These are phyloP conservation scores for Leptosphaerulina australis DNA, from an alignment of 2,329 filamentous ascomycete species.

Conservation along the genomic window DNA sequence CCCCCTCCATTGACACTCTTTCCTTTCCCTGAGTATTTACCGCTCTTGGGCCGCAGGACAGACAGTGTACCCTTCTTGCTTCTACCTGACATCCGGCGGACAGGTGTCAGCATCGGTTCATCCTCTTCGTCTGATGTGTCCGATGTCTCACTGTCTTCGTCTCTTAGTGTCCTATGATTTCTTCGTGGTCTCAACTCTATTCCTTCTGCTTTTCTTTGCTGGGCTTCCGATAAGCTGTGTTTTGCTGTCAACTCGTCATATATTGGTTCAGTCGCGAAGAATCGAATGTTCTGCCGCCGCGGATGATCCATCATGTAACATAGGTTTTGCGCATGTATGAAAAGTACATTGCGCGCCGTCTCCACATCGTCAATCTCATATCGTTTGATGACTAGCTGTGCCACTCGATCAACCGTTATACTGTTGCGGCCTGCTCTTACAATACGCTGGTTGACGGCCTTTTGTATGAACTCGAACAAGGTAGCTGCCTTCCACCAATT, in stretches of 20 bases:
- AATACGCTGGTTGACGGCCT: conserved; percentile 42
- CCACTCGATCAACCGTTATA: conserved; percentile 42
- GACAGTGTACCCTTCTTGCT: conserved; percentile 42
- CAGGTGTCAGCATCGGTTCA: conserved; percentile 29
- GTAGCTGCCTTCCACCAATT: conserved; percentile 49
- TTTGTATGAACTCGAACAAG: conserved; percentile 51
- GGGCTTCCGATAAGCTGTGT: conserved; percentile 37
- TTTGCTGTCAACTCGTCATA: conserved; percentile 39
- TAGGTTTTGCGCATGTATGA: conserved; percentile 47
- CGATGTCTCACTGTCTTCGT: conserved; percentile 31
- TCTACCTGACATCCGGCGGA: conserved; percentile 25
- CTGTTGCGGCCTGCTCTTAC: conserved; percentile 38
- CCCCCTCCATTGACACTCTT: conserved; percentile 32
- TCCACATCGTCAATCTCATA: conserved; percentile 47
- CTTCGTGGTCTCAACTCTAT: conserved; percentile 40
- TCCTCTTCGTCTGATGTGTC: conserved; percentile 33
- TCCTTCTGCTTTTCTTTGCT: conserved; percentile 39
- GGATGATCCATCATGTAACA: conserved; percentile 49
- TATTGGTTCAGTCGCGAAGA: conserved; percentile 42
- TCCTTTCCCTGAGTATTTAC: conserved; percentile 45
- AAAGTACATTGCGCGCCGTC: conserved; percentile 41
- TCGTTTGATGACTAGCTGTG: conserved; percentile 42
- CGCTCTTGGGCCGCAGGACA: conserved; percentile 43
- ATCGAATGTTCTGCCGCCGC: conserved; percentile 36
- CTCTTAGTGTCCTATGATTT: conserved; percentile 33